These are phyloP conservation scores for Ruellia speciosa DNA, from an alignment of 305 asterid species.

Conservation along the genomic window DNA sequence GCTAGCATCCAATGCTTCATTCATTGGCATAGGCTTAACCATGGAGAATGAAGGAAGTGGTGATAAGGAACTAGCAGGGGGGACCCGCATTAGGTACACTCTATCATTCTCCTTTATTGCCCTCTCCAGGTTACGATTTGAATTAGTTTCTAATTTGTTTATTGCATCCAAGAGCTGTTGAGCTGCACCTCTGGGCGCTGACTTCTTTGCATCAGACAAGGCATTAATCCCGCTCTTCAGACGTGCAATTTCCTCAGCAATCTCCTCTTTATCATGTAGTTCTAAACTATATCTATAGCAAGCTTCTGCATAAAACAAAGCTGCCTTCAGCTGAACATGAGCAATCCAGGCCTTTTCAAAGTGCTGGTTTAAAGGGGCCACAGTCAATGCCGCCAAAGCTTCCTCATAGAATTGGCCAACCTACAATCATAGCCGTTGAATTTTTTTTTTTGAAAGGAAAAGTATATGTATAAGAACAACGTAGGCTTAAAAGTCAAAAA, in stretches of 20 bases:
- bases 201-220: conserved; percentile 65
- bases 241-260: conserved; percentile 95
- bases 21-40: conserved; percentile 90
- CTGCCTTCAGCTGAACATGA: conserved; percentile 89
- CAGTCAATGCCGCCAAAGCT: conserved; percentile 63
- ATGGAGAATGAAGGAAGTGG: conserved; percentile 88
- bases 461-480: too few relatives aligned
- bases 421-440: conserved; percentile 31
- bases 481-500: too few relatives aligned
- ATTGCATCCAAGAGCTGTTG: conserved; percentile 81
- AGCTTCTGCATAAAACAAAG: conserved; percentile 88
- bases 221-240: conserved; percentile 70
- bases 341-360: conserved; percentile 88
- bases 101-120: conserved; percentile 93
- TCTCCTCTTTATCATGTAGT: conserved; percentile 91
- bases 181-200: conserved; percentile 75
- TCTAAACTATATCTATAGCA: conserved; percentile 86
- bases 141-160: conserved; percentile 57
- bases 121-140: conserved; percentile 76
- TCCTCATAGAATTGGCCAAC: conserved; percentile 90
- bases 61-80: conserved; percentile 66
- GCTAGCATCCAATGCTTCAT: conserved; percentile 85
- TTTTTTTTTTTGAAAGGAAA: too few relatives aligned
- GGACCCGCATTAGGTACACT: conserved; percentile 94
- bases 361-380: conserved; percentile 78